Evolutionary conservation across 2,329 filamentous ascomycete species (phyloP), one percentile per base, ranked within the genome.

Genomic region (Fusarium scirpi): DNA sequence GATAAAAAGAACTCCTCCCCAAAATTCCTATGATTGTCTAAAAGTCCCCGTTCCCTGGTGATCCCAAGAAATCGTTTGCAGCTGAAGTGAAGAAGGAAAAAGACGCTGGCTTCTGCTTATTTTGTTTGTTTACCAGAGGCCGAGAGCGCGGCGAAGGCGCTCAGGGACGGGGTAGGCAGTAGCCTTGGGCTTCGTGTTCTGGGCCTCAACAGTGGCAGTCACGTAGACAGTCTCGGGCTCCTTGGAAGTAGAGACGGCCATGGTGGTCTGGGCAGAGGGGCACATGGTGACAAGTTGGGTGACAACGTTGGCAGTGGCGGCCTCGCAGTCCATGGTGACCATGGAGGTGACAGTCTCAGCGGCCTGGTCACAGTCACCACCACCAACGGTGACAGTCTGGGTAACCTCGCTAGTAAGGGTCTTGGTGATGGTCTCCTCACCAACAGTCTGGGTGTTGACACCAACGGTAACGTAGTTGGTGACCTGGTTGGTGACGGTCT

Each of bases 201-300:
- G 56, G 13, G 57, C 53, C 48, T 75, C 66, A 15, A 74, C 61
- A 1, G 70, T 71, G n/a, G 63, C 58, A 34, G 73, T 75, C 55
- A 74, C 73, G 24, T 74, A 76, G 20, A 76, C 73, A 12, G 73
- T 74, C 62, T 74, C 73, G 18, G 73, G 67, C 43, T 67, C 62
- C 30, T 56, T 69, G 30, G 41, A 56, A 41, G 67, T 65, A 44
- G 62, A 62, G n/a, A 73, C 72, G 22, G 73, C 70, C 55, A 76
- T 57, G 11, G 72, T 76, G 10, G 70, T 75, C 15, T 44, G 63
- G 9, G 53, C 54, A 24, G 34, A 38, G 12, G 67, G 67, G 55
- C 69, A 74, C 13, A 64, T 53, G 20, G 70, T 65, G 41, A 71
- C 45, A 30, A 69, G 47, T 3, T 25, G 27, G 49, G 49, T 53